These are phyloP conservation scores for Aquilaria sinensis DNA, from an alignment of 345 rosid species.

Conservation along the genomic window DNA sequence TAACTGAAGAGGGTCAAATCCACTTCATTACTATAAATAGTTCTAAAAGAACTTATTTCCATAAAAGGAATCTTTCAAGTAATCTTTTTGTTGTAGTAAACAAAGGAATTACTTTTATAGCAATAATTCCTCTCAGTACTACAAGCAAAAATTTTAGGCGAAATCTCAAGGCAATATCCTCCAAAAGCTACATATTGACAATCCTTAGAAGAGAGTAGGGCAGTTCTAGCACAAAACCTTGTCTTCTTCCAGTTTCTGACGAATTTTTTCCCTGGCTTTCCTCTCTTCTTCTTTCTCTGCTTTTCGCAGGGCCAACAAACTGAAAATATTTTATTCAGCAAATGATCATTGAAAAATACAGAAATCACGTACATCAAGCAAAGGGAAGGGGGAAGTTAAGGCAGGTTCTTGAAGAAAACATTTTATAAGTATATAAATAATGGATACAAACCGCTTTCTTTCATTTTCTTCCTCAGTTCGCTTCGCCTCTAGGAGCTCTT, in stretches of 20 bases:
- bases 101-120: conserved; percentile 2
- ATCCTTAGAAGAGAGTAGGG: background rate
- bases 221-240: conserved; percentile 38
- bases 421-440: conserved; percentile 1
- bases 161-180: background rate
- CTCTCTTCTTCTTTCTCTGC: conserved; percentile 98
- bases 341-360: background rate
- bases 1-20: too few relatives aligned
- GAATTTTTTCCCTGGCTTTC: conserved; percentile 92
- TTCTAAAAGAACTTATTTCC: too few relatives aligned
- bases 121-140: background rate
- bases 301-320: conserved; percentile 80
- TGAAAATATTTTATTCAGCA: conserved; percentile 19
- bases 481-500: conserved; percentile 94
- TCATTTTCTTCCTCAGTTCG: conserved; percentile 92
- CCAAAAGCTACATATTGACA: background rate
- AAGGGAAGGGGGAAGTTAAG: background rate
- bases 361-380: conserved; percentile 11
- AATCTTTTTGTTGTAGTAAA: background rate
- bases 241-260: conserved; percentile 97
- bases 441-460: conserved; percentile 71
- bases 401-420: too few relatives aligned
- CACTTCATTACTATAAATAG: too few relatives aligned
- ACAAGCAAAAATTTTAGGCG: background rate
- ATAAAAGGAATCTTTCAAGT: too few relatives aligned